These are phyloP conservation scores for Barnettozyma populi DNA, from an alignment of 805 yeast species.

Conservation along the genomic window DNA sequence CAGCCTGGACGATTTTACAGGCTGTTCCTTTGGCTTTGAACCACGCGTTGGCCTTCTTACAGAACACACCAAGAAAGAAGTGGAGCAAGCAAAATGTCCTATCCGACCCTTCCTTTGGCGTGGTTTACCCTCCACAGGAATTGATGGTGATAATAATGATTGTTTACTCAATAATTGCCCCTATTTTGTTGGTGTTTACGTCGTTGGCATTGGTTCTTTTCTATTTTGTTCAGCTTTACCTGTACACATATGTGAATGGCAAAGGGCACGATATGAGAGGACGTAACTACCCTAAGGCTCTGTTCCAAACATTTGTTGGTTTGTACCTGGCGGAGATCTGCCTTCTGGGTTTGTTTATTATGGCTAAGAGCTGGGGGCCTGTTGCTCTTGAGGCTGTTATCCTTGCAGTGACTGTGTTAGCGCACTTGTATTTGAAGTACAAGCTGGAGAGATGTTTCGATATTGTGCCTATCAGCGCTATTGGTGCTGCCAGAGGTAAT, in stretches of 20 bases:
- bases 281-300: conserved; percentile 63
- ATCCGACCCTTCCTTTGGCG: conserved; percentile 73
- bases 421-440: conserved; percentile 55
- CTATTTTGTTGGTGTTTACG: conserved; percentile 65
- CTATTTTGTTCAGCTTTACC: conserved; percentile 59
- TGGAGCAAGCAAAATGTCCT: conserved; percentile 72
- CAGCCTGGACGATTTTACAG: conserved; percentile 75
- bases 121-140: conserved; percentile 72
- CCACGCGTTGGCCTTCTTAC: conserved; percentile 68
- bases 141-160: conserved; percentile 68
- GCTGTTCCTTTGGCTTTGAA: conserved; percentile 67
- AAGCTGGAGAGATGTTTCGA: conserved; percentile 61
- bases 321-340: conserved; percentile 68
- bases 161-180: conserved; percentile 75
- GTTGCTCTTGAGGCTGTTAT: conserved; percentile 63
- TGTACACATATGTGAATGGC: conserved; percentile 55
- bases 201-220: conserved; percentile 49
- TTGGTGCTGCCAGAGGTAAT: conserved; percentile 34
- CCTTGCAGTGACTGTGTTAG: conserved; percentile 49
- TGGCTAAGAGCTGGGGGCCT: conserved; percentile 76
- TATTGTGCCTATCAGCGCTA: conserved; percentile 61
- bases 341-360: conserved; percentile 64
- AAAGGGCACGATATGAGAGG: conserved; percentile 61
- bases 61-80: conserved; percentile 85
- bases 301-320: conserved; percentile 69